These are phyloP conservation scores for Talaromyces islandicus DNA, from an alignment of 2,329 filamentous ascomycete species.

Conservation along the genomic window DNA sequence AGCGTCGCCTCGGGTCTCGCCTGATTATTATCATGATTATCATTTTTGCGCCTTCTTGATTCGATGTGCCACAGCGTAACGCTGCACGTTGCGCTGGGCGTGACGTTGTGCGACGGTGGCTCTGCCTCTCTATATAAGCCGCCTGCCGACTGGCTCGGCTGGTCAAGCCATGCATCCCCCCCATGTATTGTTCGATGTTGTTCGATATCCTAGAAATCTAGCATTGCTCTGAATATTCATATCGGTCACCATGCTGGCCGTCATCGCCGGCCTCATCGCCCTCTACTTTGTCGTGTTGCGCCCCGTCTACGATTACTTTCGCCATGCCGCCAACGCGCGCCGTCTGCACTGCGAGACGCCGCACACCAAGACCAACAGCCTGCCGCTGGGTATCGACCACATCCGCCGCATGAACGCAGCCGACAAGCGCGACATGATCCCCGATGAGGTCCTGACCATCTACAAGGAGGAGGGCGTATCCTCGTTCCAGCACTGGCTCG, in stretches of 20 bases:
- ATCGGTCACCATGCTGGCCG: background rate
- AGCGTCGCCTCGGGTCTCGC: background rate
- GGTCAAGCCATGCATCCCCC: no score
- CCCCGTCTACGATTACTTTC: conserved; percentile 1
- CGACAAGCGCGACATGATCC: background rate
- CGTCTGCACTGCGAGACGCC: background rate
- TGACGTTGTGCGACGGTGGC: background rate
- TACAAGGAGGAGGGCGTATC: background rate
- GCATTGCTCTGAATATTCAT: no score
- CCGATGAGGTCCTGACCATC: background rate
- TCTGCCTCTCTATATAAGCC: background rate
- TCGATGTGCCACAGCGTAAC: background rate
- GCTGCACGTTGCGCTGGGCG: no score
- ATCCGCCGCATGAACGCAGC: background rate
- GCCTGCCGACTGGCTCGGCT: no score
- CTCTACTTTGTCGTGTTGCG: background rate
- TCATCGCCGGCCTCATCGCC: background rate
- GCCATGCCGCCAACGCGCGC: conserved; percentile 1
- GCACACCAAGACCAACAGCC: background rate
- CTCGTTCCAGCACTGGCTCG: background rate
- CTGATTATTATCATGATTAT: background rate
- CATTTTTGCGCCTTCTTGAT: background rate
- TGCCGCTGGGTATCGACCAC: conserved; percentile 4
- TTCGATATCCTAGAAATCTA: no score
- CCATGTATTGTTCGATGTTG: no score